Evolutionary conservation across 345 rosid genomes (phyloP).

Genomic region (Crucihimalaya himalaica): DNA sequence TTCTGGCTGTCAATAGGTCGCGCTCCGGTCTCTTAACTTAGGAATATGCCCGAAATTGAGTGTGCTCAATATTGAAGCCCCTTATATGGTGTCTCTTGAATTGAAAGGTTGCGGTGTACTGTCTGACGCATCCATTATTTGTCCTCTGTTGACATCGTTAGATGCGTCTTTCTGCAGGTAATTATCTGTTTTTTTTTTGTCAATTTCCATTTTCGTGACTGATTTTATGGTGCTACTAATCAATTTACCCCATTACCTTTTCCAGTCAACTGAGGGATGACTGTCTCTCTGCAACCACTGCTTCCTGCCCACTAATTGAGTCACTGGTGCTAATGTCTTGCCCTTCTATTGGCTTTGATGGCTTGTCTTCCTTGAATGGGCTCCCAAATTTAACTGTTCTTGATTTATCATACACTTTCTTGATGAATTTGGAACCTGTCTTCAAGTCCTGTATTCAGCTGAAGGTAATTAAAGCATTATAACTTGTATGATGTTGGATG

Average conservation of each 20-base stretch:
- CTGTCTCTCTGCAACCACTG: slow-evolving; percentile 78
- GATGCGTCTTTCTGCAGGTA: slow-evolving; percentile 99
- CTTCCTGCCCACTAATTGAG: slow-evolving; percentile 77
- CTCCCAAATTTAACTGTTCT: slow-evolving; percentile 68
- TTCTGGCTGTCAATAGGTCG: slow-evolving; percentile 58
- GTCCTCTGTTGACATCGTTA: slow-evolving; percentile 81
- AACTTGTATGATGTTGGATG: slow-evolving; percentile 3
- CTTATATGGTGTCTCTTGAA: slow-evolving; percentile 80
- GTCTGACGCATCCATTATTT: slow-evolving; percentile 75
- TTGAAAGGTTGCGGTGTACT: slow-evolving; percentile 94
- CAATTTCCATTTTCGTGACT: slow-evolving; percentile 1
- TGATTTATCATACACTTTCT: slow-evolving; percentile 91
- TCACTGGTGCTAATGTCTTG: slow-evolving; percentile 93
- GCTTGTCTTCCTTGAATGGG: slow-evolving; percentile 66
- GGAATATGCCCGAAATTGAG: slow-evolving; percentile 95
- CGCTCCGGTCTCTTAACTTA: slow-evolving; percentile 81
- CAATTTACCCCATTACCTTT: slow-evolving; percentile 11
- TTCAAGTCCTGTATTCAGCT: slow-evolving; percentile 81
- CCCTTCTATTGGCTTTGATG: slow-evolving; percentile 77
- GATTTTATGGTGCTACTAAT: slow-evolving; percentile 9
- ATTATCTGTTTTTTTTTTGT: not conserved
- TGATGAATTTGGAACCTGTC: slow-evolving; percentile 76
- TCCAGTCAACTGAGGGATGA: slow-evolving; percentile 91
- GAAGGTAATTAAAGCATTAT: slow-evolving; percentile 56
- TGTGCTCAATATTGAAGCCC: slow-evolving; percentile 73